Conservation (phyloP, 2,329 filamentous ascomycete genomes). For the Polytolypa hystricis region DNA sequence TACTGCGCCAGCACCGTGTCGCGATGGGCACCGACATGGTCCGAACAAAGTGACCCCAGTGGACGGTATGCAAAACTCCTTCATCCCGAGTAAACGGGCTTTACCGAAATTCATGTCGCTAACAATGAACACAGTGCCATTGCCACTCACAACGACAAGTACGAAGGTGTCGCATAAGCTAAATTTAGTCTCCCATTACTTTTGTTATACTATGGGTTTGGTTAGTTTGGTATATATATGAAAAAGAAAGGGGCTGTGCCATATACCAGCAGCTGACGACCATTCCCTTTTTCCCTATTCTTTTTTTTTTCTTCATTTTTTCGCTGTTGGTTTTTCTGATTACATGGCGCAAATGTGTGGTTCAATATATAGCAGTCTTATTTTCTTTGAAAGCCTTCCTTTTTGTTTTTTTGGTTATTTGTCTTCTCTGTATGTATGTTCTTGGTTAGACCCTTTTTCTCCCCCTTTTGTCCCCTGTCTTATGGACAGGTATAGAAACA, state of each 20-base stretch:
- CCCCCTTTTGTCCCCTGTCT: too few species aligned
- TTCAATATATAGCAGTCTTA: too few species aligned
- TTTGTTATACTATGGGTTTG: too few species aligned
- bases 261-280: too few species aligned
- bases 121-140: constrained; percentile 51
- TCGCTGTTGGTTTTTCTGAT: constrained; percentile 8
- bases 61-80: constrained; percentile 54
- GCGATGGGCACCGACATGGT: constrained; percentile 97
- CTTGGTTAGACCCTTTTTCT: constrained; percentile 17
- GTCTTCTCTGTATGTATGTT: constrained; percentile 3
- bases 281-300: too few species aligned
- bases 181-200: too few species aligned
- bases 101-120: constrained; percentile 6
- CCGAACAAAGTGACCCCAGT: constrained; percentile 87
- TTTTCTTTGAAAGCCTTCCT: too few species aligned
- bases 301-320: constrained; percentile 9
- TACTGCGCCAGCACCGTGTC: constrained; percentile 86
- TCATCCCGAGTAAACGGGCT: background rate
- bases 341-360: too few species aligned
- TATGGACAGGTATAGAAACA: too few species aligned
- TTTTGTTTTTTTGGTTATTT: background rate
- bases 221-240: too few species aligned
- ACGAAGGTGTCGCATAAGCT: constrained; percentile 38
- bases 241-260: too few species aligned
- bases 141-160: constrained; percentile 63